Evolutionary conservation across 2,329 filamentous ascomycete genomes (phyloP).

Genomic region (Pseudogymnoascus sp.): DNA sequence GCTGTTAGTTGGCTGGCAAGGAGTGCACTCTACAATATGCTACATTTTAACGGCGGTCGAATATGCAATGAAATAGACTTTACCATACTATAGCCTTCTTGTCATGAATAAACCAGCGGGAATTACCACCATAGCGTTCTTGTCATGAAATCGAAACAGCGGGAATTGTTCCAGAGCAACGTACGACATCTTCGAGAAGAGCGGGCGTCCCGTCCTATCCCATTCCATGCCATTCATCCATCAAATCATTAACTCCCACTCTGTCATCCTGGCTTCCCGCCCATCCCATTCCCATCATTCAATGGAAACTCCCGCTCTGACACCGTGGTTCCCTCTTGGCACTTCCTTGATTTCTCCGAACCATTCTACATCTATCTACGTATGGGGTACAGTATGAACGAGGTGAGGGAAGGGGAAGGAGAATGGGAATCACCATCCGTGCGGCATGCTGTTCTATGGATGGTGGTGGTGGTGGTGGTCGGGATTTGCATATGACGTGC

Average conservation of each 20-base stretch:
- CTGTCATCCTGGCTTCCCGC: no score
- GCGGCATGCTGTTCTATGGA: background rate
- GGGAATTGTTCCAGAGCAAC: background rate
- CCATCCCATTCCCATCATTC: no score
- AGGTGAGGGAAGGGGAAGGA: no score
- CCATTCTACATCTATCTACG: no score
- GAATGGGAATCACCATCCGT: background rate
- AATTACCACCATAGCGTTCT: background rate
- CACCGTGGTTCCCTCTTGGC: background rate
- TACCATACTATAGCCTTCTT: background rate
- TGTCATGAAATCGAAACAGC: background rate
- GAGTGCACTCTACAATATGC: background rate
- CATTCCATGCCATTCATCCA: background rate
- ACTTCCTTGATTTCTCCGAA: background rate
- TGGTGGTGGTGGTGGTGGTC: background rate
- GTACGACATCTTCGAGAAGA: background rate
- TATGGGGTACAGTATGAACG: no score
- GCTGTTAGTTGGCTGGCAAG: background rate
- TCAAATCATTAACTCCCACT: background rate
- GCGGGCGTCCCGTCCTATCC: background rate
- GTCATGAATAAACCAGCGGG: background rate
- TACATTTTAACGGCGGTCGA: background rate
- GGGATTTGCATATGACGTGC: background rate
- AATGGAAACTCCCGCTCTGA: no score
- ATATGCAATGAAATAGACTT: slow-evolving; percentile 2